Conservation (phyloP, 1,284 basidiomycete species). For the Rhodotorula sp. region DNA sequence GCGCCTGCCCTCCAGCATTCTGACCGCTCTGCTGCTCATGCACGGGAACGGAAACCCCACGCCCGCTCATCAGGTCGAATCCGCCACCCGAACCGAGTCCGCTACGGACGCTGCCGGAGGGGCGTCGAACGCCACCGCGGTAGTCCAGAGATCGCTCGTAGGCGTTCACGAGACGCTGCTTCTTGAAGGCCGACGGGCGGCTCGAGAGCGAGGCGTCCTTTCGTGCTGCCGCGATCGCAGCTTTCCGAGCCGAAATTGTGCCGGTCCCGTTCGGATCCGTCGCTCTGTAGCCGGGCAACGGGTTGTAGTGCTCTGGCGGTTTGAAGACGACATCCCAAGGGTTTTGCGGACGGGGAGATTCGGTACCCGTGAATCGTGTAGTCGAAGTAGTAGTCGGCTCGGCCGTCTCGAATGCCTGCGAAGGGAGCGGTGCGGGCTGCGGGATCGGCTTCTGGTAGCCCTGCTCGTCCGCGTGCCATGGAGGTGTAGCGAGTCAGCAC, state of each 20-base stretch:
- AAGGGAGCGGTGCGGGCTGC: constrained; percentile 19
- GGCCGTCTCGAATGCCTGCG: constrained; percentile 13
- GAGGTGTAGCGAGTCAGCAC: background rate
- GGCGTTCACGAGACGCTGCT: constrained; percentile 27
- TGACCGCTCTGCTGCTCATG: background rate
- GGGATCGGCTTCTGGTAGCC: constrained; percentile 30
- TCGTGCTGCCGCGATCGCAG: background rate
- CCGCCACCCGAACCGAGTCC: background rate
- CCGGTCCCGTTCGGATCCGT: background rate
- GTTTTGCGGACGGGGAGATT: constrained; percentile 4
- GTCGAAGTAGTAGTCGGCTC: background rate
- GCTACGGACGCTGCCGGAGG: background rate
- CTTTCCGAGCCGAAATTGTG: background rate
- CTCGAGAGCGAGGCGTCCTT: constrained; percentile 5
- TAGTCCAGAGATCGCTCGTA: constrained; percentile 33
- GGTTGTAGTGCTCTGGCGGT: constrained; percentile 19
- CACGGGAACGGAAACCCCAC: background rate
- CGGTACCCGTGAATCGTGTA: background rate
- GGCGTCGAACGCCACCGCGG: constrained; percentile 8
- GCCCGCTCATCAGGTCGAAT: background rate
- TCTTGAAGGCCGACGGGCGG: background rate
- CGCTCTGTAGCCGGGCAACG: constrained; percentile 12
- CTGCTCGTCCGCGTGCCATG: background rate
- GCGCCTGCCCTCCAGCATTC: background rate
- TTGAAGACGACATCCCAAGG: constrained; percentile 30